Evolutionary conservation across 2,329 filamentous ascomycete genomes (phyloP), one percentile per base, ranked within the genome.

Genomic region (Aspergillus sclerotialis): DNA sequence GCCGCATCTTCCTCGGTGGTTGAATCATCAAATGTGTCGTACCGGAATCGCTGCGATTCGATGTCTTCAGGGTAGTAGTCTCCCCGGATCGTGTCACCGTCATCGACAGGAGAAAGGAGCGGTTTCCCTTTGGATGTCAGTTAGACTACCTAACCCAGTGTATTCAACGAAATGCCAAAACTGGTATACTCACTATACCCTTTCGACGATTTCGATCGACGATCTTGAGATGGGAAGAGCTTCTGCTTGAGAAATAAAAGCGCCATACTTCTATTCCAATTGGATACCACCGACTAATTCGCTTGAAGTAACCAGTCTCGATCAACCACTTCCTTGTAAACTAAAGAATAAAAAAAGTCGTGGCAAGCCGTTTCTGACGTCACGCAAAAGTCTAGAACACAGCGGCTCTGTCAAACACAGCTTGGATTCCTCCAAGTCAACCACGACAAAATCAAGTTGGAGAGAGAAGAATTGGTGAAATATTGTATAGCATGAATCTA

Each of bases 221-320:
- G 32, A 47, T 37, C 37, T 30, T 40, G 16, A 28, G 39, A 18
- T 2, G 59, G 56, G 28, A 61, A 61, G 17, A 63, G 40, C 32
- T 56, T 61, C 30, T 59, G 49, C 37, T 60, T 63, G 39, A 63
- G 27, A 31, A 61, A 62, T 13, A 60, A 39, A n/a, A 63, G 44
- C n/a, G 58, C 58, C 58, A 63, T 63, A 16, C 23, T 47, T 30
- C n/a, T n/a, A n/a, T n/a, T n/a, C n/a, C n/a, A n/a, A n/a, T n/a
- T n/a, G 16, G 29, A 28, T 32, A 12, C 6, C 11, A n/a, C 5
- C 12, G 9, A 5, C 18, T 15, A 15, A 29, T 16, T n/a, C n/a
- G n/a, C 16, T 17, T 18, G 10, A 17, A 21, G 5, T 3, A 17
- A 11, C 28, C 23, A 23, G 30, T 24, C 21, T 33, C 21, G 5